A percentile compares a stretch with the other conserved stretches of the same genome.
phyloP scores from a whole-genome alignment of 202 grass and related monocot genomes.

The Thinopyrum obtusiflorum region DNA sequence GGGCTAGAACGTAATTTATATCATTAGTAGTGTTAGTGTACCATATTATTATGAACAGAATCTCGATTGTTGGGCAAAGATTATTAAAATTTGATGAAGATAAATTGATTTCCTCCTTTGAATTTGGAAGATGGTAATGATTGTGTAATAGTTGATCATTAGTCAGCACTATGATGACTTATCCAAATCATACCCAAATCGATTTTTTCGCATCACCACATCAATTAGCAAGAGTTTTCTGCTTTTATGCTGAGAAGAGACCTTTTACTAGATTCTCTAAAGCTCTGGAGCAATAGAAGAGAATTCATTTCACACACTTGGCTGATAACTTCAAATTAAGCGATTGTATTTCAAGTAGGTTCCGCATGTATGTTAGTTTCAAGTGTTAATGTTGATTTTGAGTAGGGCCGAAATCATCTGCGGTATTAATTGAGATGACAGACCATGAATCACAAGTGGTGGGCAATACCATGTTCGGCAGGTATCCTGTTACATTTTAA shows the following conservation, averaged over 20 bases:
- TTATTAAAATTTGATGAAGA: slow-evolving; percentile 90
- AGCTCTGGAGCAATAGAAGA: slow-evolving; percentile 57
- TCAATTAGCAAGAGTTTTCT: slow-evolving; percentile 80
- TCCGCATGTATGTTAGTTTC: background rate
- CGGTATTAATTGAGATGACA: slow-evolving; percentile 95
- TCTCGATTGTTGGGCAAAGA: slow-evolving; percentile 82
- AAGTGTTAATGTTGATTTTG: background rate
- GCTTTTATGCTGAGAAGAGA: slow-evolving; percentile 67
- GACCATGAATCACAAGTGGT: slow-evolving; percentile 80
- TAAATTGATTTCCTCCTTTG: slow-evolving; percentile 89
- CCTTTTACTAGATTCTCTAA: slow-evolving; percentile 86
- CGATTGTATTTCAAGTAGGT: slow-evolving; percentile 3
- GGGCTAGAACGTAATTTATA: slow-evolving; percentile 60
- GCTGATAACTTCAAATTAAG: slow-evolving; percentile 53
- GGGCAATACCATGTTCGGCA: slow-evolving; percentile 93
- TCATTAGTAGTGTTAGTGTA: slow-evolving; percentile 31
- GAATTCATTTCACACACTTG: slow-evolving; percentile 77
- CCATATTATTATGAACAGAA: slow-evolving; percentile 90
- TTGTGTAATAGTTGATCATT: background rate
- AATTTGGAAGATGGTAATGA: slow-evolving; percentile 90
- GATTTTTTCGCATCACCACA: slow-evolving; percentile 62
- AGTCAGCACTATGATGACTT: background rate
- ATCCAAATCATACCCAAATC: slow-evolving; percentile 6
- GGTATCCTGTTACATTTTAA: slow-evolving; percentile 40
- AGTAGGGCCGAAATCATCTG: slow-evolving; percentile 88